Base-by-base conservation (phyloP, 495 filamentous ascomycete genomes). In the Glonium stellatum region DNA sequence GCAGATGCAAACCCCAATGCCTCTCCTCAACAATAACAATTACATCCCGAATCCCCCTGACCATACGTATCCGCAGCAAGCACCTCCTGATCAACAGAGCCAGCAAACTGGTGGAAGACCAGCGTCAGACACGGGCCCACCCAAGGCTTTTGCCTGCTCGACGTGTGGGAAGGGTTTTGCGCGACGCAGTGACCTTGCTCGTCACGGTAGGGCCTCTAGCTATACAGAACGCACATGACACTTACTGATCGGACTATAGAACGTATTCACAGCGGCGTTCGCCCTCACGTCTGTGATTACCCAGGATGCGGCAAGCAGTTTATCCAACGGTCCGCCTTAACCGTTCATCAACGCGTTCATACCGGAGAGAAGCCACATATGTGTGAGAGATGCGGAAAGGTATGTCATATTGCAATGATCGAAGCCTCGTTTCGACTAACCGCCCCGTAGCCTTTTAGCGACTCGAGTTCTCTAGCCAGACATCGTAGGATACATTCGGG, bases 341-440 rank as follows among this genome's bases (percentile, higher is more conserved):
- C 93, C 0, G 93, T 98, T 4, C 93, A 98, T 72, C 83, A 86
- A 62, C 86, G 93, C 53, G 93, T 97, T 35, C 93, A 98, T 67
- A 97, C 93, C 1, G 93, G 93, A 48, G 93, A 98, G 73, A 98
- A 98, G 72, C 93, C 93, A 8, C 93, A 98, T 68, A 90, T 92
- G 87, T 98, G 93, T 71, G 95, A 97, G 75, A 80, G 88, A 62
- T 98, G 93, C 73, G 88, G 90, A 70, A 97, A 98, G 85, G 92
- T 96, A 81, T 58, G 73, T 3, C 6, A 31, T 31, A 31, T 31
- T 31, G 27, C 55, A 25, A 4, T 34, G 23, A 48, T 15, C 15
- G 31, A 42, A 35, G 42, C 11, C 27, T 54, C 19, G 18, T 36
- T 35, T 50, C 52, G 34, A 27, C 44, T 25, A 51, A 55, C 27